Conservation (phyloP, 2,329 filamentous ascomycete genomes). For the Colletotrichum sojae region DNA sequence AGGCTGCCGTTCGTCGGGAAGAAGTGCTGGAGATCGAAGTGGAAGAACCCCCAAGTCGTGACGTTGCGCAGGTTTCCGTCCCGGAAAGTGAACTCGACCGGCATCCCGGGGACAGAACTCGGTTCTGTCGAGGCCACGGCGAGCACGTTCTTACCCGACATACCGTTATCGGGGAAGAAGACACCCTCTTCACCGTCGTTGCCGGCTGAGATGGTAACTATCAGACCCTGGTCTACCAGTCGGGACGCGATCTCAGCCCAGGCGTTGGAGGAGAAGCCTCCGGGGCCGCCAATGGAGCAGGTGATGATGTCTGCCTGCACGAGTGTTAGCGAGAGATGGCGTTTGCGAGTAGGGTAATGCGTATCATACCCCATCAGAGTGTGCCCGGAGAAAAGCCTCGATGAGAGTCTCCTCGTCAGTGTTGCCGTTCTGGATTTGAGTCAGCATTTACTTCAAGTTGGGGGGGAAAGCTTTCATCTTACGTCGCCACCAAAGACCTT, state of each 20-base stretch:
- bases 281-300: slow-evolving; percentile 49
- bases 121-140: slow-evolving; percentile 58
- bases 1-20: slow-evolving; percentile 39
- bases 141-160: slow-evolving; percentile 57
- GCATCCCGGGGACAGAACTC: slow-evolving; percentile 31
- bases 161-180: slow-evolving; percentile 56
- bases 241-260: slow-evolving; percentile 55
- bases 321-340: neutral
- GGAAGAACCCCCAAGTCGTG: slow-evolving; percentile 31
- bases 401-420: slow-evolving; percentile 50
- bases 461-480: no score
- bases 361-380: slow-evolving; percentile 45
- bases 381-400: slow-evolving; percentile 48
- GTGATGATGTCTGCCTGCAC: slow-evolving; percentile 51
- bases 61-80: slow-evolving; percentile 14
- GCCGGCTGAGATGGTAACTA: slow-evolving; percentile 57
- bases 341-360: rapidly evolving
- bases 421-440: slow-evolving; percentile 15
- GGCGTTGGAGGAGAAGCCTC: slow-evolving; percentile 45
- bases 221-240: slow-evolving; percentile 56
- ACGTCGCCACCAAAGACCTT: slow-evolving; percentile 48
- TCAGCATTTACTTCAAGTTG: neutral
- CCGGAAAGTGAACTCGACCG: slow-evolving; percentile 31
- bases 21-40: slow-evolving; percentile 2
- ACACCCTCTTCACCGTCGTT: slow-evolving; percentile 58